Conservation (phyloP, 495 filamentous ascomycete species). For the Daldinia decipiens region DNA sequence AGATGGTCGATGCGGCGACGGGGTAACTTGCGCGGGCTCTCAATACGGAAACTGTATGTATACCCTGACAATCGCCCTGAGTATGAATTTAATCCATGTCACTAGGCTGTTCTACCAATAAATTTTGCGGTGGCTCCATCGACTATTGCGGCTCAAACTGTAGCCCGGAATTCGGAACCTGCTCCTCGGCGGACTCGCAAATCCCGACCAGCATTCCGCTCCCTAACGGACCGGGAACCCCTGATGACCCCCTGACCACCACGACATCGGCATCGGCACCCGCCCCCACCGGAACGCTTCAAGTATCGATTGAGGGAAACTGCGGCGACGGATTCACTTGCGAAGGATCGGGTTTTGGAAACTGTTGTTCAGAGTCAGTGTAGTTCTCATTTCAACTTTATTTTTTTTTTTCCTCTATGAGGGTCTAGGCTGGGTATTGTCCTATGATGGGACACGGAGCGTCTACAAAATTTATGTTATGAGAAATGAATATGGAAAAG, state of each 20-base stretch:
- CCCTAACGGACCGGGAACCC: conserved; percentile 28
- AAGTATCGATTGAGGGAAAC: conserved; percentile 48
- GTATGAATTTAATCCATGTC: conserved; percentile 20
- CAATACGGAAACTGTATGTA: conserved; percentile 51
- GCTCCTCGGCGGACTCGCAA: conserved; percentile 43
- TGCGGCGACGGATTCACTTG: conserved; percentile 59
- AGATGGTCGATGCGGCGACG: conserved; percentile 64
- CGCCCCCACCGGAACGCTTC: conserved; percentile 39
- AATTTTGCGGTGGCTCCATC: conserved; percentile 61
- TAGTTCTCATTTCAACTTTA: conserved; percentile 10
- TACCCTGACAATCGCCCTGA: conserved; percentile 14
- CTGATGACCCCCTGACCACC: conserved; percentile 31
- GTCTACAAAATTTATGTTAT: background rate
- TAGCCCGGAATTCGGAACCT: conserved; percentile 60
- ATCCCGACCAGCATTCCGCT: conserved; percentile 30
- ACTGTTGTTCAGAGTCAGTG: conserved; percentile 55
- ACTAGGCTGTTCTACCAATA: conserved; percentile 54
- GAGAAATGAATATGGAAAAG: conserved; percentile 27
- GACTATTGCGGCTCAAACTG: conserved; percentile 64
- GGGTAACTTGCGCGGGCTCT: conserved; percentile 62
- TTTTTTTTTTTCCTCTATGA: background rate
- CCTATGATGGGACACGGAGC: background rate
- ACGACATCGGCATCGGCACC: conserved; percentile 21
- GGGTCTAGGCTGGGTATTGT: background rate
- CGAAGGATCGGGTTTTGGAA: conserved; percentile 52